phyloP scores from a whole-genome alignment of 306 rosid genomes.

The Betula pendula region DNA sequence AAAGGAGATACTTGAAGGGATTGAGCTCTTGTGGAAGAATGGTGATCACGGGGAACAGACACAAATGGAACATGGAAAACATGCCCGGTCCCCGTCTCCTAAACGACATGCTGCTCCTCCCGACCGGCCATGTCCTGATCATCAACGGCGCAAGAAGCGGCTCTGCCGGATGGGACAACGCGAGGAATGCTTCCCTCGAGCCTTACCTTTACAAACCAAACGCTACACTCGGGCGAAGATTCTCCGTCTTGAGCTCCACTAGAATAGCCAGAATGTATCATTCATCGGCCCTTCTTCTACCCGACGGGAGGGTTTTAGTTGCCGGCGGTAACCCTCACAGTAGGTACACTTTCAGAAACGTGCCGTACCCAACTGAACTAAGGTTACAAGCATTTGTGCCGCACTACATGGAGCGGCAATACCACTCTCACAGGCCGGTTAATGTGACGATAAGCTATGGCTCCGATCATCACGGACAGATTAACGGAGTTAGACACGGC shows the following conservation, averaged over 20 bases:
- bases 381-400: conserved; percentile 83
- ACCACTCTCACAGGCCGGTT: conserved; percentile 45
- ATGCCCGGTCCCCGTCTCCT: conserved; percentile 81
- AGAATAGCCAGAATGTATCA: conserved; percentile 77
- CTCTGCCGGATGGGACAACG: conserved; percentile 62
- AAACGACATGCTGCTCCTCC: conserved; percentile 74
- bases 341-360: conserved; percentile 45
- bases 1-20: conserved; percentile 44
- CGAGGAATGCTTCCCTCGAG: conserved; percentile 61
- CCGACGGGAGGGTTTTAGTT: conserved; percentile 74
- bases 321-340: conserved; percentile 68
- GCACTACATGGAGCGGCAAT: conserved; percentile 44
- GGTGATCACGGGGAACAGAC: conserved; percentile 61
- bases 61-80: conserved; percentile 71
- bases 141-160: conserved; percentile 75
- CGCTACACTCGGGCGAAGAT: conserved; percentile 45
- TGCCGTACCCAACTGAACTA: conserved; percentile 70
- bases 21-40: conserved; percentile 80
- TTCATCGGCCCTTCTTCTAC: conserved; percentile 69
- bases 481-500: conserved; percentile 43
- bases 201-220: conserved; percentile 68
- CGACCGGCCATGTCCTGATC: conserved; percentile 61
- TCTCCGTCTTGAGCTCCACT: conserved; percentile 47
- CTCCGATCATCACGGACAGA: neutral
- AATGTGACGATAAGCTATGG: conserved; percentile 46